phyloP scores from a whole-genome alignment of 176 grass and related monocot species.

The Otatea glauca region DNA sequence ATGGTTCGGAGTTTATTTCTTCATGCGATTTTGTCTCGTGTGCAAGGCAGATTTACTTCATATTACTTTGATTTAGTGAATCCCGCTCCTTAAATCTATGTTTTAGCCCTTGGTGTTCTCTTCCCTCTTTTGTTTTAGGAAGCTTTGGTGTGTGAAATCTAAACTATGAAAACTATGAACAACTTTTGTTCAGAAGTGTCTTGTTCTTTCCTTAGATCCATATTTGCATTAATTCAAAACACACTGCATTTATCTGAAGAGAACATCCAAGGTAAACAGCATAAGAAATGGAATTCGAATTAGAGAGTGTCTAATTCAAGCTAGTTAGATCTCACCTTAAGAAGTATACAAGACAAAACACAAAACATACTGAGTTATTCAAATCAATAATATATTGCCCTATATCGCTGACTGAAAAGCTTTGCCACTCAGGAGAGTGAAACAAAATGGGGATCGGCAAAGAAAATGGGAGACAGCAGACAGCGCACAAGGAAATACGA shows the following conservation, averaged over 20 bases:
- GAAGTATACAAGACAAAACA: slow-evolving; percentile 6
- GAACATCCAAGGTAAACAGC: neutral
- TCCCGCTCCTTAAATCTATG: neutral
- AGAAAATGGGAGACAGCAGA: neutral
- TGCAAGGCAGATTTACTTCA: neutral
- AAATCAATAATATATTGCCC: neutral
- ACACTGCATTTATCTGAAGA: neutral
- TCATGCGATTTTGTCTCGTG: neutral
- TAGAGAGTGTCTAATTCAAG: neutral
- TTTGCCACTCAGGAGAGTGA: slow-evolving; percentile 17
- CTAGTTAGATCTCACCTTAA: neutral
- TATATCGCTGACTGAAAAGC: neutral
- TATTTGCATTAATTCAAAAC: neutral
- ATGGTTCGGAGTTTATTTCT: neutral
- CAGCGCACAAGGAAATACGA: slow-evolving; percentile 29
- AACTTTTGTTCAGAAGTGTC: neutral
- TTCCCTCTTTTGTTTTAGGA: neutral
- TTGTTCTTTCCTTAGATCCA: slow-evolving; percentile 13
- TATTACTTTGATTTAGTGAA: neutral
- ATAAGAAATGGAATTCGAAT: slow-evolving; percentile 33
- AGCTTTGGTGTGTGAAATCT: neutral
- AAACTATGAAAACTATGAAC: neutral
- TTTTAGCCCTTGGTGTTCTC: neutral
- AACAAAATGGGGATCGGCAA: slow-evolving; percentile 50
- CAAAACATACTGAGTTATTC: neutral